A percentile compares a stretch with the other conserved stretches of the same genome.
Conservation (phyloP, 768 basidiomycete species). For the Pleurotus ostreatus region DNA sequence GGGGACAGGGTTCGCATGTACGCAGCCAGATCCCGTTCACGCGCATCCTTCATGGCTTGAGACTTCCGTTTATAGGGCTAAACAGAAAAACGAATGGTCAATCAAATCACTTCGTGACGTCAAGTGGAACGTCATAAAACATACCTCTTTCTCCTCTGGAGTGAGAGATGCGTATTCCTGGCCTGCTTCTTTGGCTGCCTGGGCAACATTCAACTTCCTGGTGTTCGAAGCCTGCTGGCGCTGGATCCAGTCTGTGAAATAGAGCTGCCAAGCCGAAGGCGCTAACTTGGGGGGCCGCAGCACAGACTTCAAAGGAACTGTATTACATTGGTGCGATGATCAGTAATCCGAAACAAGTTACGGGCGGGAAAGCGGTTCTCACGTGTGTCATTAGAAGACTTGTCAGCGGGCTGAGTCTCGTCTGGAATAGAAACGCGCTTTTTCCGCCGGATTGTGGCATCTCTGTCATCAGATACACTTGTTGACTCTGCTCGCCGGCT, state of each 20-base stretch:
- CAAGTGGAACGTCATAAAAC: constrained; percentile 21
- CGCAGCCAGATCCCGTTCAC: constrained; percentile 75
- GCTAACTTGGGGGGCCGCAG: constrained; percentile 88
- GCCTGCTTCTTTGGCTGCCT: constrained; percentile 92
- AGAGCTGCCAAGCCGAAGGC: constrained; percentile 94
- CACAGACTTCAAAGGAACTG: constrained; percentile 70
- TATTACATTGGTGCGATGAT: constrained; percentile 11
- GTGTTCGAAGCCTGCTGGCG: constrained; percentile 74
- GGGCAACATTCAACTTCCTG: constrained; percentile 90
- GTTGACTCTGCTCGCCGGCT: constrained; percentile 66
- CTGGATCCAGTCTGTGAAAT: constrained; percentile 94
- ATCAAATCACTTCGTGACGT: constrained; percentile 12
- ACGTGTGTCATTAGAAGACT: constrained; percentile 41
- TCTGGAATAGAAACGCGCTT: constrained; percentile 36
- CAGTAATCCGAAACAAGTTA: constrained; percentile 15
- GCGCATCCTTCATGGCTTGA: constrained; percentile 77
- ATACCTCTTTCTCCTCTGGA: constrained; percentile 80
- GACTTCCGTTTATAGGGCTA: constrained; percentile 87
- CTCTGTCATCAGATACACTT: constrained; percentile 56
- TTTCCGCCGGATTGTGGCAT: constrained; percentile 72
- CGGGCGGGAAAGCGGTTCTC: constrained; percentile 23
- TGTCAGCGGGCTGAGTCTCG: constrained; percentile 28
- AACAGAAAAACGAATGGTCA: constrained; percentile 13
- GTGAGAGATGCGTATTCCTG: constrained; percentile 81
- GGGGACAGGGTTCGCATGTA: constrained; percentile 90